A percentile compares a stretch with the other conserved stretches of the same genome.
phyloP scores from a whole-genome alignment of 495 filamentous ascomycete genomes.

The Parathielavia appendiculata region DNA sequence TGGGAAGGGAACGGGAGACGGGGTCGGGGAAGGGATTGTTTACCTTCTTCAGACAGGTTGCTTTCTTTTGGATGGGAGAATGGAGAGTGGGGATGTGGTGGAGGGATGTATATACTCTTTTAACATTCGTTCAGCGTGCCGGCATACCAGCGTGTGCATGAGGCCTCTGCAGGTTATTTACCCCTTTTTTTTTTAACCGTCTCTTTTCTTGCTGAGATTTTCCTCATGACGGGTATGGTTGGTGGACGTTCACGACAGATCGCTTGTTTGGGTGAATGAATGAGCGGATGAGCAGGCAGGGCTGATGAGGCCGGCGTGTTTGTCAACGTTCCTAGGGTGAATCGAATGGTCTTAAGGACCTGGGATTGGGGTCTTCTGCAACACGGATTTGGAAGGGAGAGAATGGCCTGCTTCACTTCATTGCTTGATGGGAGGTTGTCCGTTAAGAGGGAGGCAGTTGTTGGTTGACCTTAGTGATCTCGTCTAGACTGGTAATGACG shows the following conservation, averaged over 20 bases:
- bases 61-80: too few relatives aligned
- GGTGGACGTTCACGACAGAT: not conserved
- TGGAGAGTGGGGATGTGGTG: not conserved
- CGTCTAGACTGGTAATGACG: not conserved
- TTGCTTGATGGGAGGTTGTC: too few relatives aligned
- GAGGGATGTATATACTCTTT: not conserved
- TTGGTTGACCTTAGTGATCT: too few relatives aligned
- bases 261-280: too few relatives aligned
- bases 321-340: too few relatives aligned
- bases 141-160: not conserved
- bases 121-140: not conserved
- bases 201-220: not conserved
- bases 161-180: not conserved
- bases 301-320: too few relatives aligned
- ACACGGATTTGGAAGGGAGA: not conserved
- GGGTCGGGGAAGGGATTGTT: not conserved
- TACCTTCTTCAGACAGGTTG: too few relatives aligned
- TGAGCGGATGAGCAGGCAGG: too few relatives aligned
- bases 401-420: not conserved
- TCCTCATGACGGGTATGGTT: not conserved
- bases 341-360: too few relatives aligned
- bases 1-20: not conserved
- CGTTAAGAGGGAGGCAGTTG: too few relatives aligned
- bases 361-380: too few relatives aligned
- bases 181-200: not conserved